Conservation (phyloP, 441 rosid genomes). For the Euphorbia celastroides region DNA sequence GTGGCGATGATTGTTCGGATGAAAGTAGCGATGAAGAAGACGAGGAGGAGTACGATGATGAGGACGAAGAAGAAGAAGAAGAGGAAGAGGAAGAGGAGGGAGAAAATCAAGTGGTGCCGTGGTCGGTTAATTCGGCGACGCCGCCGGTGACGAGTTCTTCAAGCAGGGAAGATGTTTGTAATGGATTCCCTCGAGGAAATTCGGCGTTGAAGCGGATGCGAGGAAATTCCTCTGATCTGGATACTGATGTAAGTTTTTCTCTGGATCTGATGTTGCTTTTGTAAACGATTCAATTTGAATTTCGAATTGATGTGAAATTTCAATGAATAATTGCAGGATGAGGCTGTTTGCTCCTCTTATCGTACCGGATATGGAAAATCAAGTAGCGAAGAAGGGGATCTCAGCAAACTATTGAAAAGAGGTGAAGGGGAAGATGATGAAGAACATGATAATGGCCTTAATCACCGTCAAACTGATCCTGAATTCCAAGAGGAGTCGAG, state of each 20-base stretch:
- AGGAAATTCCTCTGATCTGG: slow-evolving; percentile 20
- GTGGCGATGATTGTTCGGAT: slow-evolving; percentile 6
- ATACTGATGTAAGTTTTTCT: slow-evolving; percentile 39
- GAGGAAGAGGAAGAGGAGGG: slow-evolving; percentile 46
- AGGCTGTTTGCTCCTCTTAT: slow-evolving; percentile 24
- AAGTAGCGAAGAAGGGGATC: slow-evolving; percentile 20
- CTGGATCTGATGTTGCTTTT: background rate
- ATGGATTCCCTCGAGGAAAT: slow-evolving; percentile 5
- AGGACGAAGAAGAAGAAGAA: slow-evolving; percentile 25
- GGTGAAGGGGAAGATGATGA: too few relatives aligned
- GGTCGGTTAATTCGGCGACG: slow-evolving; percentile 33
- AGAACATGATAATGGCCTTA: too few relatives aligned
- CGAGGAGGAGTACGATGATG: slow-evolving; percentile 6
- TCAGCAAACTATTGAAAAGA: too few relatives aligned
- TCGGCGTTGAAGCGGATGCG: slow-evolving; percentile 37
- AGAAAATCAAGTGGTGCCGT: slow-evolving; percentile 88
- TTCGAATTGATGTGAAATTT: background rate
- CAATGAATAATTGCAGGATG: slow-evolving; percentile 13
- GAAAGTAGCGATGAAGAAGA: slow-evolving; percentile 8
- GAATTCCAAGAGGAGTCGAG: too few relatives aligned
- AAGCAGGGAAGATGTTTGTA: slow-evolving; percentile 31
- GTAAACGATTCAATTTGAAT: background rate
- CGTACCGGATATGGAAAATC: slow-evolving; percentile 11
- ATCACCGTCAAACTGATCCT: too few relatives aligned
- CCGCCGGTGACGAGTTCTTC: slow-evolving; percentile 43